Conservation (phyloP, 2,329 filamentous ascomycete genomes). For the Pseudocercospora crystallina region DNA sequence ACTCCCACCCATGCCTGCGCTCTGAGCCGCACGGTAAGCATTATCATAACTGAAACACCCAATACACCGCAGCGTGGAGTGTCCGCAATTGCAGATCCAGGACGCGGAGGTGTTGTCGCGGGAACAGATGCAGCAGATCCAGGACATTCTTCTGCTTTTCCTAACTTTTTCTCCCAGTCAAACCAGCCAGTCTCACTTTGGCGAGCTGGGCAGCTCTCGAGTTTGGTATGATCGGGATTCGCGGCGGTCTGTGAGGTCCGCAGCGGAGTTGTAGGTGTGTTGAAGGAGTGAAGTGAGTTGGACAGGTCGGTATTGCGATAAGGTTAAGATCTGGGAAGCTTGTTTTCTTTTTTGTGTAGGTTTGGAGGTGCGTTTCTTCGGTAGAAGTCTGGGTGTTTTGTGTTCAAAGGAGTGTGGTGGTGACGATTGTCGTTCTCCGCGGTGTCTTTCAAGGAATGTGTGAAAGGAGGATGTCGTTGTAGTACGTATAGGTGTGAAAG, state of each 20-base stretch:
- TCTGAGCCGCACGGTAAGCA: neutral
- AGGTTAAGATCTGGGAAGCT: too few species aligned
- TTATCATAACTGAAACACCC: conserved; percentile 17
- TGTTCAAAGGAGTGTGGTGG: too few species aligned
- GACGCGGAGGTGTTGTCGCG: conserved; percentile 11
- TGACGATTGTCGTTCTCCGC: too few species aligned
- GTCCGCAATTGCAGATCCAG: conserved; percentile 14
- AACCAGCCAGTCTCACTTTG: too few species aligned
- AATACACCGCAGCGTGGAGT: conserved; percentile 9
- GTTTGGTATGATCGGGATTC: neutral
- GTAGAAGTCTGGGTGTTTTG: too few species aligned
- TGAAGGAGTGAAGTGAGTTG: neutral
- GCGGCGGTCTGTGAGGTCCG: neutral
- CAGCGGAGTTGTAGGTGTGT: neutral
- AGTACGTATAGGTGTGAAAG: neutral
- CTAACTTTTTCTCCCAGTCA: neutral
- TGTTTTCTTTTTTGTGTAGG: too few species aligned
- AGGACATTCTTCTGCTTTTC: conserved; percentile 12
- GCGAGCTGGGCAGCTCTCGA: neutral
- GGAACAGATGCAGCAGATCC: conserved; percentile 17
- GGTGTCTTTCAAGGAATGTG: too few species aligned
- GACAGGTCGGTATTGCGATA: neutral
- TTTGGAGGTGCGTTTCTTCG: too few species aligned
- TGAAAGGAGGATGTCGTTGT: too few species aligned
- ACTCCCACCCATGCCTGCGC: conserved; percentile 1